These are phyloP conservation scores for Ganoderma multipileum DNA, from an alignment of 1,284 basidiomycete species.

Conservation along the genomic window DNA sequence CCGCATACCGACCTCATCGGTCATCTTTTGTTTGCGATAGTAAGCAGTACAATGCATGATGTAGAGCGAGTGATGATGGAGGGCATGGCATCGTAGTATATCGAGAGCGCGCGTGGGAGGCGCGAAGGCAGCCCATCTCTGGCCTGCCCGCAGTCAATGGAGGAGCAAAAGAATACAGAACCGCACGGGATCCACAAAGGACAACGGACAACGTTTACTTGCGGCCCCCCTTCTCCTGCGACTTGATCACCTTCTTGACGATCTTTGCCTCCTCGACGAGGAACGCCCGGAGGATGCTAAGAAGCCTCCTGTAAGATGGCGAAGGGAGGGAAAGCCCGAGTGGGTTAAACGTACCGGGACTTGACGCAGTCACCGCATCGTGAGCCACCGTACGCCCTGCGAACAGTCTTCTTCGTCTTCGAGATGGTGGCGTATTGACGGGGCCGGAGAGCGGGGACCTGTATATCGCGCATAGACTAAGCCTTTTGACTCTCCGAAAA, in stretches of 20 bases:
- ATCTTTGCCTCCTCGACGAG: slow-evolving; percentile 99
- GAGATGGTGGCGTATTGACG: slow-evolving; percentile 93
- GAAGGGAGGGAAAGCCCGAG: not conserved
- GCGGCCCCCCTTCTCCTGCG: slow-evolving; percentile 61
- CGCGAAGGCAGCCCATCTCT: slow-evolving; percentile 19
- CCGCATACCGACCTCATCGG: slow-evolving; percentile 42
- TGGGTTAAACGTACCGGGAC: slow-evolving; percentile 70
- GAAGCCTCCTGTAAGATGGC: not conserved
- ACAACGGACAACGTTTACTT: slow-evolving; percentile 37
- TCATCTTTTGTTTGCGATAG: slow-evolving; percentile 38
- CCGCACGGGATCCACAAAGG: slow-evolving; percentile 19
- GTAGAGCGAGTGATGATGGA: slow-evolving; percentile 34
- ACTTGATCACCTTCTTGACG: slow-evolving; percentile 99
- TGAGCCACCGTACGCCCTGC: slow-evolving; percentile 94
- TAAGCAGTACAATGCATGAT: slow-evolving; percentile 42
- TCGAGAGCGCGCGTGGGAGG: slow-evolving; percentile 22
- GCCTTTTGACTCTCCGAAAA: no score
- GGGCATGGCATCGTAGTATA: slow-evolving; percentile 36
- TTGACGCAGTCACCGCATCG: slow-evolving; percentile 93
- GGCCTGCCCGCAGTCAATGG: slow-evolving; percentile 26
- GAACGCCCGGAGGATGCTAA: slow-evolving; percentile 97
- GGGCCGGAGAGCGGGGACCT: slow-evolving; percentile 93
- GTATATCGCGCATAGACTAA: not conserved
- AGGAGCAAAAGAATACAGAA: slow-evolving; percentile 31
- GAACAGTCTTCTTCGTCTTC: slow-evolving; percentile 95